Evolutionary conservation across 1,284 basidiomycete species (phyloP).

Genomic region (Abortiporus biennis): DNA sequence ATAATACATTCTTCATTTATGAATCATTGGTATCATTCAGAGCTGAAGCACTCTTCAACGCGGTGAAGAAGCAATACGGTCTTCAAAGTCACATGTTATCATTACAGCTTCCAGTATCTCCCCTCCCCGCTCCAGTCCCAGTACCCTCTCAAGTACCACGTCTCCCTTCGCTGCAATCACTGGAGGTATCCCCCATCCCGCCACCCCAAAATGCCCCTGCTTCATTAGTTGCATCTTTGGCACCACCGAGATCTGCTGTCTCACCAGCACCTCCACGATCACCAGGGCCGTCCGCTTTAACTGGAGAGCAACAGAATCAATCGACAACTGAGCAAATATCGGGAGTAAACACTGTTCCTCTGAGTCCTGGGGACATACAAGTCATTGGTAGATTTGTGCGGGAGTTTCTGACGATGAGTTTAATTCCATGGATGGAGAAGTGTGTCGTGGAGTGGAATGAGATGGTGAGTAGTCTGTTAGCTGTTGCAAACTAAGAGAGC

Average conservation of each 20-base stretch:
- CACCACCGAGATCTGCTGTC: slow-evolving; percentile 10
- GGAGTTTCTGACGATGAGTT: slow-evolving; percentile 86
- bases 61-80: slow-evolving; percentile 78
- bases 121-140: slow-evolving; percentile 56
- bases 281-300: slow-evolving; percentile 14
- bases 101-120: slow-evolving; percentile 47
- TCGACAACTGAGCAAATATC: slow-evolving; percentile 9
- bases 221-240: slow-evolving; percentile 10
- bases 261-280: slow-evolving; percentile 19
- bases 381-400: slow-evolving; percentile 79
- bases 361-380: slow-evolving; percentile 77
- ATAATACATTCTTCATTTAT: slow-evolving; percentile 4
- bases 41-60: slow-evolving; percentile 70
- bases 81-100: slow-evolving; percentile 65
- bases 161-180: slow-evolving; percentile 45
- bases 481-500: not conserved
- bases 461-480: slow-evolving; percentile 39
- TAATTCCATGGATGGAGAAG: slow-evolving; percentile 96
- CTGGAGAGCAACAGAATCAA: slow-evolving; percentile 7
- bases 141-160: slow-evolving; percentile 60
- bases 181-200: slow-evolving; percentile 18
- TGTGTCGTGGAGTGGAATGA: slow-evolving; percentile 94
- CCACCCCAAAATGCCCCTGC: slow-evolving; percentile 14
- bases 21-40: slow-evolving; percentile 28
- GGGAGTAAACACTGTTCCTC: slow-evolving; percentile 16